A percentile compares a stretch with the other conserved stretches of the same genome.
phyloP scores from a whole-genome alignment of 2,329 filamentous ascomycete genomes.

The Cryphonectria carpinicola region DNA sequence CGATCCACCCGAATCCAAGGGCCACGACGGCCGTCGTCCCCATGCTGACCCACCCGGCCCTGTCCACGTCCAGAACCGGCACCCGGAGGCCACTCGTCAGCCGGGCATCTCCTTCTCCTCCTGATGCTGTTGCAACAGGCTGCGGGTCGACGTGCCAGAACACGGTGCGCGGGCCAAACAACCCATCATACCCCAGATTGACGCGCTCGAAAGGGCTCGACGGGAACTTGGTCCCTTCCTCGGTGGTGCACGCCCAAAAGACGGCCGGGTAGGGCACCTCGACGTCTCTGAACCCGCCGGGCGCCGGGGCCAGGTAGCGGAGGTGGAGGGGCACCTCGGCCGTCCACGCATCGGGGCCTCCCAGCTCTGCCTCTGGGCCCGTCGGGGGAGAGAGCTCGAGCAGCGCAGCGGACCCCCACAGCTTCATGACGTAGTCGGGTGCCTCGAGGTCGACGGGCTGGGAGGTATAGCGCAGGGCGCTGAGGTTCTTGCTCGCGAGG shows the following conservation, averaged over 20 bases:
- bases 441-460: conserved; percentile 88
- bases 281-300: conserved; percentile 56
- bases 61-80: conserved; percentile 65
- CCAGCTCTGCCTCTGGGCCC: conserved; percentile 33
- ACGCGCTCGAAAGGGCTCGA: conserved; percentile 83
- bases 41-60: conserved; percentile 52
- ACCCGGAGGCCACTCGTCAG: conserved; percentile 63
- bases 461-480: conserved; percentile 67
- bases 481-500: conserved; percentile 78
- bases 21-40: conserved; percentile 63
- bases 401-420: conserved; percentile 81
- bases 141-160: conserved; percentile 77
- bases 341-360: conserved; percentile 56
- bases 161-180: conserved; percentile 76
- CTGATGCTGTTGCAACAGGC: conserved; percentile 32
- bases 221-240: conserved; percentile 67
- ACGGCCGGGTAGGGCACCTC: conserved; percentile 79
- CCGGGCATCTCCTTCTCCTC: conserved; percentile 32
- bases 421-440: conserved; percentile 74
- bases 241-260: conserved; percentile 85
- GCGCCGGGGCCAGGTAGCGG: conserved; percentile 73
- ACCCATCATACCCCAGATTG: conserved; percentile 82
- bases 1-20: conserved; percentile 71
- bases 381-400: conserved; percentile 66
- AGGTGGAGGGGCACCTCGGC: conserved; percentile 81